Evolutionary conservation across 2,329 filamentous ascomycete species (phyloP).

Genomic region (Pseudopyricularia cyperi): DNA sequence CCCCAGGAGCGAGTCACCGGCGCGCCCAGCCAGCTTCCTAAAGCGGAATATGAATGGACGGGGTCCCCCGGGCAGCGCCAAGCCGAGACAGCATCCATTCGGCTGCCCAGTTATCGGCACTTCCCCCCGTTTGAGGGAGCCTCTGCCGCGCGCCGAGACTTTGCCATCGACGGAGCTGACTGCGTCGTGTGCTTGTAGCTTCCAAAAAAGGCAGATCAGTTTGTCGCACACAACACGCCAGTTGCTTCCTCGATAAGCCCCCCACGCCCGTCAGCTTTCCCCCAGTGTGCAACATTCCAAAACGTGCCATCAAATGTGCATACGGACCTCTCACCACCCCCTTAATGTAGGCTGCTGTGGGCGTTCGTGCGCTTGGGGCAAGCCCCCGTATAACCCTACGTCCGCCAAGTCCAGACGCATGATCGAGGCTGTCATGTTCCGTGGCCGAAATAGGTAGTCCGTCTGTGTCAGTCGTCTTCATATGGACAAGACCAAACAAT

Average conservation of each 20-base stretch:
- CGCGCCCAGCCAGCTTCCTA: background rate
- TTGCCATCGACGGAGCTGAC: background rate
- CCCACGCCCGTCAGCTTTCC: too few relatives aligned
- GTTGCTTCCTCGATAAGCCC: too few relatives aligned
- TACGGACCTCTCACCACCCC: too few relatives aligned
- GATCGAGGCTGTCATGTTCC: too few relatives aligned
- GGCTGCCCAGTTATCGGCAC: background rate
- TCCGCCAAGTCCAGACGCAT: too few relatives aligned
- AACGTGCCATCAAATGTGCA: too few relatives aligned
- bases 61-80: background rate
- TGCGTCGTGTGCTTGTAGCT: background rate
- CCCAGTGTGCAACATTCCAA: too few relatives aligned
- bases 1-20: too few relatives aligned
- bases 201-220: background rate
- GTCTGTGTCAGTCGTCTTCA: background rate
- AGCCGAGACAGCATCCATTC: background rate
- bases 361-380: too few relatives aligned
- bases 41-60: background rate
- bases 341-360: too few relatives aligned
- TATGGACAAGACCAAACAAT: background rate
- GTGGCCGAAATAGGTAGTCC: background rate
- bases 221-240: too few relatives aligned
- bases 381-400: too few relatives aligned
- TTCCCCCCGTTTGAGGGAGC: background rate
- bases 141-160: background rate